These are phyloP conservation scores for Flaveria floridana DNA, from an alignment of 140 eudicot species.

Conservation along the genomic window DNA sequence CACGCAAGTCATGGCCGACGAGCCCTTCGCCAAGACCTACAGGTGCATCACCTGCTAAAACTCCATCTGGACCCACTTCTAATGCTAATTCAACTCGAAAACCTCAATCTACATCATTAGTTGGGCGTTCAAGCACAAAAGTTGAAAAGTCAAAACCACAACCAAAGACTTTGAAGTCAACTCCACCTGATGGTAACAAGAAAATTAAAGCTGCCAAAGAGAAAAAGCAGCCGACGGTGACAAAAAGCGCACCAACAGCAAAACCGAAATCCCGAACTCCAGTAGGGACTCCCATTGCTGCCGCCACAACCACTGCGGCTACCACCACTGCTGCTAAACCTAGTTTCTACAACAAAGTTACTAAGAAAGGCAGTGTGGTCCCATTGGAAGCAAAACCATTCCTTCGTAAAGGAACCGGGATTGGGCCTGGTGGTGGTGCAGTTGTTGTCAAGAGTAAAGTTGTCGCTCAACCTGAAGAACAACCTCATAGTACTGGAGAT, in stretches of 20 bases:
- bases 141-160: conserved; percentile 50
- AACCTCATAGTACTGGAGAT: conserved; percentile 41
- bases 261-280: conserved; percentile 48
- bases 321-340: conserved; percentile 55
- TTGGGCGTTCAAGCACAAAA: conserved; percentile 53
- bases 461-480: conserved; percentile 45
- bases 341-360: conserved; percentile 66
- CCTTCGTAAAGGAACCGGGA: conserved; percentile 72
- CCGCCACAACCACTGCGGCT: background rate
- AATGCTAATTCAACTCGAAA: conserved; percentile 50
- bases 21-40: conserved; percentile 62
- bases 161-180: conserved; percentile 47
- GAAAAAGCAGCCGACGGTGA: conserved; percentile 47
- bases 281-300: conserved; percentile 33
- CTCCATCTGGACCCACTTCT: conserved; percentile 41
- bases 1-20: conserved; percentile 88
- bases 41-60: conserved; percentile 59
- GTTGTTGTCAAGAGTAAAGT: conserved; percentile 47
- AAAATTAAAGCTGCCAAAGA: conserved; percentile 41
- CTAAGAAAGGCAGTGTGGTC: conserved; percentile 90
- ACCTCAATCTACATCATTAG: conserved; percentile 54
- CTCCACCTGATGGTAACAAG: conserved; percentile 52
- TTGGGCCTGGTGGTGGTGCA: conserved; percentile 50
- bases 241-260: conserved; percentile 42
- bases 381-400: conserved; percentile 90